Percentiles rank a stretch among this genome's conserved stretches.
phyloP scores from a whole-genome alignment of 257 asterid genomes.

The Echites panduratus region DNA sequence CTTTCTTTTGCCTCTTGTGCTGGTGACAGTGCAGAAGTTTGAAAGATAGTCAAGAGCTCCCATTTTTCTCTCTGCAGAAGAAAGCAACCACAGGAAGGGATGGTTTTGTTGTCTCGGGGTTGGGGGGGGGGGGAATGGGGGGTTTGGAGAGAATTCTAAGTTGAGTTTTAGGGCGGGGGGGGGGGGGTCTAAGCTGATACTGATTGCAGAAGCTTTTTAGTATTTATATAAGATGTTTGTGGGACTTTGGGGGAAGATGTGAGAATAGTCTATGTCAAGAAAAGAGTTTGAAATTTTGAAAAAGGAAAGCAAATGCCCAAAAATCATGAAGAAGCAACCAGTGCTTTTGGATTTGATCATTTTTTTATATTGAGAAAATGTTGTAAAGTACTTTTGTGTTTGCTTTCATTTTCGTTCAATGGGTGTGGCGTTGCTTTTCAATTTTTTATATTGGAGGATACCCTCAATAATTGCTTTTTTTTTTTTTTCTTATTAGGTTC shows the following conservation, averaged over 20 bases:
- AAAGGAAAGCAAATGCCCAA: slow-evolving; percentile 33
- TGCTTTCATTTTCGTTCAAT: slow-evolving; percentile 57
- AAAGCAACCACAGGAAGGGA: slow-evolving; percentile 22
- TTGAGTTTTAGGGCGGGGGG: neutral
- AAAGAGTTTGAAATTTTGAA: slow-evolving; percentile 12
- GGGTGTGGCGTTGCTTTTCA: slow-evolving; percentile 36
- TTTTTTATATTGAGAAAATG: slow-evolving; percentile 32
- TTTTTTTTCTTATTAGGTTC: too few species aligned
- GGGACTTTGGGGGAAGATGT: slow-evolving; percentile 8
- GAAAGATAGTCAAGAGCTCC: slow-evolving; percentile 89
- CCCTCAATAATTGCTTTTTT: slow-evolving; percentile 39
- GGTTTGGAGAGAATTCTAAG: neutral
- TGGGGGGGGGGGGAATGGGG: neutral
- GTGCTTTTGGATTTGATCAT: slow-evolving; percentile 30
- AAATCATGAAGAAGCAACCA: slow-evolving; percentile 46
- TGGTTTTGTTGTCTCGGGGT: neutral
- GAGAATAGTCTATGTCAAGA: slow-evolving; percentile 17
- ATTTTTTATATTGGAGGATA: slow-evolving; percentile 22
- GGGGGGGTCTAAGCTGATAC: neutral
- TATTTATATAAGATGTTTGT: slow-evolving; percentile 19
- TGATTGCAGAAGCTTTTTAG: neutral
- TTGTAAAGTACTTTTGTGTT: slow-evolving; percentile 49
- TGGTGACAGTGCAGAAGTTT: slow-evolving; percentile 65
- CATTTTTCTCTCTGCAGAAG: slow-evolving; percentile 31
- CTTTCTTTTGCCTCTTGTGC: slow-evolving; percentile 57